Evolutionary conservation across 306 rosid genomes (phyloP), one percentile per base, ranked within the genome.

Genomic region (Sicyos baderoa): DNA sequence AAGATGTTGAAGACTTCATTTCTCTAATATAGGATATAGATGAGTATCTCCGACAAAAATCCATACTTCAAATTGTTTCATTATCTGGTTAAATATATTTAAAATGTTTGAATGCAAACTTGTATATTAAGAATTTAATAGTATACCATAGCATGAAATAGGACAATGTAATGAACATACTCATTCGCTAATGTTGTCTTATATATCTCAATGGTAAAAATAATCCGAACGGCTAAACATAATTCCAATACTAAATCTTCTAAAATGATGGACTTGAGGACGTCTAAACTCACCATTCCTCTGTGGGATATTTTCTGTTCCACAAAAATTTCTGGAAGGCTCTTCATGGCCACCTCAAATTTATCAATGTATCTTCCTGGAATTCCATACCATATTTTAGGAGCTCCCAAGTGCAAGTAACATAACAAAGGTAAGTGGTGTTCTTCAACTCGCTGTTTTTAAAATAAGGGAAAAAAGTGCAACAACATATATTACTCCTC

Each of bases 371-470:
- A 84, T 78, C 77, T 84, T 72, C 83, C 80, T 1, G 98, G 91
- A 73, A 92, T 56, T 37, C 87, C 69, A 81, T 89, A 83, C 96
- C 93, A 89, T 66, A 89, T 71, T 85, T 64, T 89, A 55, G 96
- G 91, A 77, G 83, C 89, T 35, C 98, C 96, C 85, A 86, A 19
- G 76, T 89, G 95, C 84, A 83, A 19, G 78, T 83, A 92, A 68
- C 74, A 74, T 75, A 92, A 78, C 27, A 85, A 80, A 82, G 86
- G 84, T 62, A 92, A 83, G 66, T 71, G 83, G 84, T 87, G 95
- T 77, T 89, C 95, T 81, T 87, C 95, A 81, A 90, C 87, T 78
- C 80, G 84, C 95, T 92, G 87, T 60, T 80, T 21, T 61, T 23
- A 47, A 50, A 67, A 37, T 23, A 16, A 32, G 72, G 27, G 16